A percentile compares a stretch with the other conserved stretches of the same genome.
These are phyloP conservation scores for Mortierella claussenii DNA, from an alignment of 192 early-diverging fungal species.

Conservation along the genomic window DNA sequence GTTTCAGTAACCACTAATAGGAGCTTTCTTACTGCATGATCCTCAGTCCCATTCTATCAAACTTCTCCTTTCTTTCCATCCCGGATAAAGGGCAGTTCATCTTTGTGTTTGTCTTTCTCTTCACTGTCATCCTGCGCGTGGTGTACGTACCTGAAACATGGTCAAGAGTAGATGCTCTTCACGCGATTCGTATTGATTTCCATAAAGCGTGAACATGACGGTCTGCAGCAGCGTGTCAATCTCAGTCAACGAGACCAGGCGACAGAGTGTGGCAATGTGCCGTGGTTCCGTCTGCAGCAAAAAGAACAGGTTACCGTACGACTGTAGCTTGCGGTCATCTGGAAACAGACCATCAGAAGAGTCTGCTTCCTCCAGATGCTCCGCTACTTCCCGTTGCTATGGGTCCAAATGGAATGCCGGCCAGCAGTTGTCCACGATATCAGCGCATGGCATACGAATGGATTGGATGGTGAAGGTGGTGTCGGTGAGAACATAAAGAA, in stretches of 20 bases:
- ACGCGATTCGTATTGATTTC: constrained; percentile 95
- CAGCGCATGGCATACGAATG: no score
- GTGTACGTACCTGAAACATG: constrained; percentile 90
- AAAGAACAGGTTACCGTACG: constrained; percentile 94
- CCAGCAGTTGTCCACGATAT: no score
- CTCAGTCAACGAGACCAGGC: constrained; percentile 86
- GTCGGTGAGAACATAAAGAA: not conserved
- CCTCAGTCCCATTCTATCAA: no score
- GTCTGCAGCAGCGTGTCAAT: constrained; percentile 95
- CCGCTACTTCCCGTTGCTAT: constrained; percentile 81
- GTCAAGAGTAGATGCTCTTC: constrained; percentile 96
- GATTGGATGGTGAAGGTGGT: no score
- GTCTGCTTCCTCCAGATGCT: constrained; percentile 74
- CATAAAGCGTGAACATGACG: constrained; percentile 96
- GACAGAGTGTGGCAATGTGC: constrained; percentile 88
- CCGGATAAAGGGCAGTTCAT: no score
- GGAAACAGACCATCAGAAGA: constrained; percentile 65
- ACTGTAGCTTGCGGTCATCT: constrained; percentile 83
- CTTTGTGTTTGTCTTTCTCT: not conserved
- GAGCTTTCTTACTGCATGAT: no score
- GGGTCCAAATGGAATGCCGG: not conserved
- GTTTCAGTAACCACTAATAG: no score
- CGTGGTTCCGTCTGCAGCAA: constrained; percentile 91
- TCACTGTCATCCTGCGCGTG: no score
- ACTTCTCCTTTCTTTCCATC: no score